Percentiles rank a stretch among this genome's conserved stretches.
phyloP scores from a whole-genome alignment of 805 yeast genomes.

The Candida palmyrensis region DNA sequence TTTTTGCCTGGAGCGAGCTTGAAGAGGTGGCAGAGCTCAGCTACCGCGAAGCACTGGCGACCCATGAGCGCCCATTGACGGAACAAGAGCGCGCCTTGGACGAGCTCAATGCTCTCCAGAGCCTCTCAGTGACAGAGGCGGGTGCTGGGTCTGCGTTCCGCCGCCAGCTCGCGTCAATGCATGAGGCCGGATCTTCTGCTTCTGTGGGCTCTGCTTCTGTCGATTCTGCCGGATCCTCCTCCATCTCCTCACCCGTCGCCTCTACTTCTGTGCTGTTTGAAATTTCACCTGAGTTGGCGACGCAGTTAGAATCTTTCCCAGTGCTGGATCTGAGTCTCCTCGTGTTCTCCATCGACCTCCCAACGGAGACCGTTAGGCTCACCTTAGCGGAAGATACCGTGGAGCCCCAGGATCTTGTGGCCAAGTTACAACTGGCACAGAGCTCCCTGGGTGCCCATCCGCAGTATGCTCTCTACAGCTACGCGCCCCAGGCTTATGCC shows the following conservation, averaged over 20 bases:
- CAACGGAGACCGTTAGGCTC: slow-evolving; percentile 37
- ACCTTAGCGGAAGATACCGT: slow-evolving; percentile 14
- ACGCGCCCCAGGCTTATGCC: slow-evolving; percentile 32
- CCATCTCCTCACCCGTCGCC: not conserved
- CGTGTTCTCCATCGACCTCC: slow-evolving; percentile 46
- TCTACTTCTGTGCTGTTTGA: no score
- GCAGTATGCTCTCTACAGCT: slow-evolving; percentile 50
- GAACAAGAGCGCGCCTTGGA: slow-evolving; percentile 51
- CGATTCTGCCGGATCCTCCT: slow-evolving; percentile 17
- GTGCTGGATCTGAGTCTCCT: no score
- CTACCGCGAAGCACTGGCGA: slow-evolving; percentile 24
- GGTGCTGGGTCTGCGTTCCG: slow-evolving; percentile 13
- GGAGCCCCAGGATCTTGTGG: slow-evolving; percentile 18
- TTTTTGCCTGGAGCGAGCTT: slow-evolving; percentile 48
- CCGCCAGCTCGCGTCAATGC: slow-evolving; percentile 34
- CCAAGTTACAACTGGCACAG: slow-evolving; percentile 9
- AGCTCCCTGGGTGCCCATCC: slow-evolving; percentile 42
- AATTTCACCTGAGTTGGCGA: no score
- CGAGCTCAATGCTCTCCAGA: slow-evolving; percentile 35
- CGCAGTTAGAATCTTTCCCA: no score
- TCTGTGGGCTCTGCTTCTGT: slow-evolving; percentile 2
- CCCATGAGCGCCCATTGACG: slow-evolving; percentile 41
- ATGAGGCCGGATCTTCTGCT: slow-evolving; percentile 7
- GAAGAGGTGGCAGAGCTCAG: slow-evolving; percentile 50
- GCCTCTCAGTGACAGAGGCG: slow-evolving; percentile 20